Evolutionary conservation across 2,329 filamentous ascomycete genomes (phyloP).

Genomic region (Immersiporthe knoxdaviesiana): DNA sequence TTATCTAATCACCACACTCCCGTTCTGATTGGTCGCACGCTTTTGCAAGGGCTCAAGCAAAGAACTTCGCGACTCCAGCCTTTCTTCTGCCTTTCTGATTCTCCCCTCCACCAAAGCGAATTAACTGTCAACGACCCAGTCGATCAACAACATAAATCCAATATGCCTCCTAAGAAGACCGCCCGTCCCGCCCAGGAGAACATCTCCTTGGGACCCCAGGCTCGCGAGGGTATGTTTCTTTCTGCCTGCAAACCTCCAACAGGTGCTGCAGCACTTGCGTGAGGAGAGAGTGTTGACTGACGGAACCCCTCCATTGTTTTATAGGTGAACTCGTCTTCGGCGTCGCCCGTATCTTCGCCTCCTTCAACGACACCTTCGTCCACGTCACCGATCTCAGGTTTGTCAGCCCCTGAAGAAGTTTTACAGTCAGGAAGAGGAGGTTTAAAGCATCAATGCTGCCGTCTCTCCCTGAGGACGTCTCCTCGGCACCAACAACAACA

Average conservation of each 20-base stretch:
- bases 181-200: slow-evolving; percentile 88
- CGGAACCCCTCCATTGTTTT: slow-evolving; percentile 28
- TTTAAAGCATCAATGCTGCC: not conserved
- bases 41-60: slow-evolving; percentile 5
- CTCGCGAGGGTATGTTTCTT: slow-evolving; percentile 90
- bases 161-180: slow-evolving; percentile 88
- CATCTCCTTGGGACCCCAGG: slow-evolving; percentile 95
- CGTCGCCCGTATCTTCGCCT: slow-evolving; percentile 97
- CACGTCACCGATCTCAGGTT: slow-evolving; percentile 99
- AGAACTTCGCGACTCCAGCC: slow-evolving; percentile 18
- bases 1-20: slow-evolving; percentile 1
- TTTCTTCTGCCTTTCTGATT: slow-evolving; percentile 17
- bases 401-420: slow-evolving; percentile 44
- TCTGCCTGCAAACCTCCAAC: slow-evolving; percentile 25
- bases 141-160: slow-evolving; percentile 45
- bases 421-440: slow-evolving; percentile 23
- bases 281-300: slow-evolving; percentile 27
- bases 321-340: slow-evolving; percentile 95
- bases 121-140: slow-evolving; percentile 32
- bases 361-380: slow-evolving; percentile 92
- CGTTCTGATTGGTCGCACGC: slow-evolving; percentile 19
- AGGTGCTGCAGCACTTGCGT: not conserved
- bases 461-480: not conserved
- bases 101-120: slow-evolving; percentile 19
- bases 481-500: not conserved